These are phyloP conservation scores for Dactylellina parvicollis DNA, from an alignment of 2,329 filamentous ascomycete species.

Conservation along the genomic window DNA sequence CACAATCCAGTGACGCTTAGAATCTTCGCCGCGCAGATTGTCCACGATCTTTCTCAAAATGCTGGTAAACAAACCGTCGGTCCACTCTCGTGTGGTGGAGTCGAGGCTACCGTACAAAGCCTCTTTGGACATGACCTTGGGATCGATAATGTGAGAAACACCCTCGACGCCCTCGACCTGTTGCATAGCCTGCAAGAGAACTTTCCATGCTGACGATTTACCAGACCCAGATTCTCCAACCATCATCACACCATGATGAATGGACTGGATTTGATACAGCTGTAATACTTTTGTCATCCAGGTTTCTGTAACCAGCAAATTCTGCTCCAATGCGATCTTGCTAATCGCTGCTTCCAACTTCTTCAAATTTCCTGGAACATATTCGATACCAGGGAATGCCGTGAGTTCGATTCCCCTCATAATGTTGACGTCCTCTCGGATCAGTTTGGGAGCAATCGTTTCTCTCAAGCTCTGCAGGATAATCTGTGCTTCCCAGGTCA, in stretches of 20 bases:
- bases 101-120: conserved; percentile 94
- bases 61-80: conserved; percentile 96
- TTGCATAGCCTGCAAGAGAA: conserved; percentile 89
- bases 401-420: conserved; percentile 83
- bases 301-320: conserved; percentile 87
- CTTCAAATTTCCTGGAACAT: conserved; percentile 86
- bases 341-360: conserved; percentile 83
- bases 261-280: conserved; percentile 95
- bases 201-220: conserved; percentile 94
- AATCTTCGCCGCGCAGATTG: conserved; percentile 95
- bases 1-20: conserved; percentile 98
- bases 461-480: conserved; percentile 98
- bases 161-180: conserved; percentile 91
- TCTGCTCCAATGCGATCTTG: conserved; percentile 81
- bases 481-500: conserved; percentile 81
- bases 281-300: conserved; percentile 99
- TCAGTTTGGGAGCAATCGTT: conserved; percentile 96
- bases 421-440: conserved; percentile 87
- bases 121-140: conserved; percentile 99
- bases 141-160: conserved; percentile 96
- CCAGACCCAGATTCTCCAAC: conserved; percentile 97
- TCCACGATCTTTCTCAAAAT: conserved; percentile 98
- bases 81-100: conserved; percentile 97
- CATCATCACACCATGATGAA: conserved; percentile 99
- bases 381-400: conserved; percentile 91